phyloP scores from a whole-genome alignment of 306 rosid species.

The Quercus aquifolioides region DNA sequence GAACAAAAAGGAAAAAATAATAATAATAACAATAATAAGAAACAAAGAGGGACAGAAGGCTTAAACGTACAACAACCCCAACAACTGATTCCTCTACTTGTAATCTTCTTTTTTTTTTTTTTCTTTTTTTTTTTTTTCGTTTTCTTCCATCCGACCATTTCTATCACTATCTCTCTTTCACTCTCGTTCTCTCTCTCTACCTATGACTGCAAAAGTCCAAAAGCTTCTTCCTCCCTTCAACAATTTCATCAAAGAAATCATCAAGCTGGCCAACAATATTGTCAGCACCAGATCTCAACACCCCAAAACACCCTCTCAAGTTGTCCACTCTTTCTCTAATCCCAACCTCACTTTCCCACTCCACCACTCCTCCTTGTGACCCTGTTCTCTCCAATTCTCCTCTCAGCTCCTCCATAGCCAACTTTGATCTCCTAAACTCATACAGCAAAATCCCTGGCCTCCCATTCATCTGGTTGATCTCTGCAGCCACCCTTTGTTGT shows the following conservation, averaged over 20 bases:
- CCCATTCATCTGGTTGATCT: conserved; percentile 62
- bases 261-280: conserved; percentile 83
- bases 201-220: conserved; percentile 97
- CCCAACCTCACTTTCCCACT: conserved; percentile 66
- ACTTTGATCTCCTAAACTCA: conserved; percentile 79
- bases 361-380: conserved; percentile 30
- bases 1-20: background rate
- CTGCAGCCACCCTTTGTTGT: conserved; percentile 84
- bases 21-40: background rate
- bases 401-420: conserved; percentile 83
- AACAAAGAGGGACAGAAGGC: conserved; percentile 12
- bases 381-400: conserved; percentile 73
- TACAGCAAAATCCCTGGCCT: conserved; percentile 67
- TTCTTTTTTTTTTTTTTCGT: background rate
- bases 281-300: conserved; percentile 91
- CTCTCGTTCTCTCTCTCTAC: conserved; percentile 9
- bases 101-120: background rate
- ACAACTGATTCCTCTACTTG: conserved; percentile 34
- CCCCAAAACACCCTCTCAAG: conserved; percentile 69
- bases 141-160: background rate
- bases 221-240: conserved; percentile 98
- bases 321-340: conserved; percentile 79
- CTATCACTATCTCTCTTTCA: background rate
- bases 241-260: conserved; percentile 98
- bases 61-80: conserved; percentile 42